These are phyloP conservation scores for Lojkania enalia DNA, from an alignment of 2,329 filamentous ascomycete genomes.

Conservation along the genomic window DNA sequence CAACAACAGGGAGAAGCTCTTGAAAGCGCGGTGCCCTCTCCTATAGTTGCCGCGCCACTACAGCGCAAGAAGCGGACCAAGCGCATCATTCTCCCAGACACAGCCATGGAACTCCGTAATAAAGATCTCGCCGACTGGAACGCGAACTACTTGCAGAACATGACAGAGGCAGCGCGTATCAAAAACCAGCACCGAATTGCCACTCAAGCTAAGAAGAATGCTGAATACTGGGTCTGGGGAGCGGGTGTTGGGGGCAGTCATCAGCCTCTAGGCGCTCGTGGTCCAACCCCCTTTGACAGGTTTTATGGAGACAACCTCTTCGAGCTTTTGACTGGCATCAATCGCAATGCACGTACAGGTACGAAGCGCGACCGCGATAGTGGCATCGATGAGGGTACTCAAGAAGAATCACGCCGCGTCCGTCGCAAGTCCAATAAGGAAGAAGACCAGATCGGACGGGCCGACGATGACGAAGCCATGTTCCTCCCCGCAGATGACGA, in stretches of 20 bases:
- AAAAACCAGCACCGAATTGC: slow-evolving; percentile 50
- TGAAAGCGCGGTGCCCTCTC: slow-evolving; percentile 29
- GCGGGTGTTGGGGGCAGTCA: slow-evolving; percentile 58
- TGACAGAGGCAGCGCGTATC: slow-evolving; percentile 52
- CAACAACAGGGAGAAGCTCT: neutral
- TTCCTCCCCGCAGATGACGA: slow-evolving; percentile 45
- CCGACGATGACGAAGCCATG: slow-evolving; percentile 39
- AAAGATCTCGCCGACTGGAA: slow-evolving; percentile 61
- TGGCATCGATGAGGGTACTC: slow-evolving; percentile 38
- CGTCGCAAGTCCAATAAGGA: slow-evolving; percentile 37
- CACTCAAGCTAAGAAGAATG: slow-evolving; percentile 63
- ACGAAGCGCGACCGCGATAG: slow-evolving; percentile 42
- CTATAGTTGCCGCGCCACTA: slow-evolving; percentile 45
- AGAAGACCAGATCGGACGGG: slow-evolving; percentile 40
- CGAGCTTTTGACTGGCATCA: slow-evolving; percentile 49
- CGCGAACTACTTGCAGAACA: slow-evolving; percentile 62
- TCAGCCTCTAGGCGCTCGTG: slow-evolving; percentile 47
- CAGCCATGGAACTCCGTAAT: slow-evolving; percentile 57
- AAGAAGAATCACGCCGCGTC: slow-evolving; percentile 37
- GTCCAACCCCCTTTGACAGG: slow-evolving; percentile 57
- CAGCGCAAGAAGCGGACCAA: slow-evolving; percentile 41
- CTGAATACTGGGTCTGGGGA: slow-evolving; percentile 63
- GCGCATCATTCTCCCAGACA: slow-evolving; percentile 54
- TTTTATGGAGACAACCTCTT: slow-evolving; percentile 63
- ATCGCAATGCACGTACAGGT: slow-evolving; percentile 24